phyloP scores from a whole-genome alignment of 2,329 filamentous ascomycete genomes.

The Colletotrichum truncatum region DNA sequence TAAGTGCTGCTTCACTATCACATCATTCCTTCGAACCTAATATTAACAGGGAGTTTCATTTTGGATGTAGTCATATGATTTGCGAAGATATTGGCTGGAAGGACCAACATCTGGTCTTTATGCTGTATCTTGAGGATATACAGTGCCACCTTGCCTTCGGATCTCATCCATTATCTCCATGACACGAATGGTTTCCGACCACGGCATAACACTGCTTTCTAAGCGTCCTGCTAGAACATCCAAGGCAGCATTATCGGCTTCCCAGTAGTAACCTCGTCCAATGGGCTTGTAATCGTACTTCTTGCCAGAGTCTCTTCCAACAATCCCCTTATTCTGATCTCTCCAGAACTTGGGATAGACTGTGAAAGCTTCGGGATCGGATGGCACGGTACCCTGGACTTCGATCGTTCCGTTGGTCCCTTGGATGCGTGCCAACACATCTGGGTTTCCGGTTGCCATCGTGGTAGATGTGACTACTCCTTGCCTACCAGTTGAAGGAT shows the following conservation, averaged over 20 bases:
- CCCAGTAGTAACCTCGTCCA: conserved; percentile 50
- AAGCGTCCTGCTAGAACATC: conserved; percentile 47
- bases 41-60: too few relatives aligned
- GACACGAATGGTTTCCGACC: conserved; percentile 54
- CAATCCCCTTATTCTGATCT: conserved; percentile 31
- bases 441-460: conserved; percentile 32
- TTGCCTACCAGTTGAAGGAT: conserved; percentile 45
- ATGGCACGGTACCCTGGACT: conserved; percentile 43
- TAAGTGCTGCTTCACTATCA: too few relatives aligned
- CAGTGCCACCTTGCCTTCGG: conserved; percentile 42
- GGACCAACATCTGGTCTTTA: too few relatives aligned
- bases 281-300: conserved; percentile 46
- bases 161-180: conserved; percentile 58
- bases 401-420: conserved; percentile 46
- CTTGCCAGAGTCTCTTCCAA: conserved; percentile 37
- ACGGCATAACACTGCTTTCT: conserved; percentile 53
- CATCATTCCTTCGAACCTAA: too few relatives aligned
- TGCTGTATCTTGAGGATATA: conserved; percentile 38
- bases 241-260: conserved; percentile 53
- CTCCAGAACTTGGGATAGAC: conserved; percentile 36
- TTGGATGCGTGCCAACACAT: conserved; percentile 47
- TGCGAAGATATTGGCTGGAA: too few relatives aligned
- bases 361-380: conserved; percentile 45
- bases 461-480: conserved; percentile 52
- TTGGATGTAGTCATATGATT: too few relatives aligned